These are phyloP conservation scores for Malus hybrid DNA, from an alignment of 331 rosid species.

Conservation along the genomic window DNA sequence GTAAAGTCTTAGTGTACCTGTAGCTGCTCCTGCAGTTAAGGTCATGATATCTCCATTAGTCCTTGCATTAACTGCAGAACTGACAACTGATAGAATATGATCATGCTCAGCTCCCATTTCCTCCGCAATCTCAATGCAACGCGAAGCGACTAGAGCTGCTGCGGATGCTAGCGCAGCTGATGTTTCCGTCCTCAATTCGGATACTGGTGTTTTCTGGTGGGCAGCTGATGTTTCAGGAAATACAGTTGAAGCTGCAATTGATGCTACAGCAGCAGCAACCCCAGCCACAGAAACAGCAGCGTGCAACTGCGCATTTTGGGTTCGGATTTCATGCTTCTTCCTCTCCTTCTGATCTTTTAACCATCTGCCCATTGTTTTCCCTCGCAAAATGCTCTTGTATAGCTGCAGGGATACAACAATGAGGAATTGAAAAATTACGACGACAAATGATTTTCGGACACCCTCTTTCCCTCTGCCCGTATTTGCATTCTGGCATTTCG, in stretches of 20 bases:
- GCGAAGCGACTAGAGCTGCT: constrained; percentile 90
- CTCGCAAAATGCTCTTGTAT: constrained; percentile 67
- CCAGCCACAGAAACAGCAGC: constrained; percentile 94
- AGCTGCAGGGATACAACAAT: constrained; percentile 40
- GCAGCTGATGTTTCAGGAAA: constrained; percentile 39
- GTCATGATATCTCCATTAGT: constrained; percentile 91
- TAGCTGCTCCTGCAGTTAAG: constrained; percentile 94
- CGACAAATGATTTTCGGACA: too few species aligned
- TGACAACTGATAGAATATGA: constrained; percentile 55
- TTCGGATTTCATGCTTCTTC: constrained; percentile 88
- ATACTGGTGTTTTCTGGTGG: constrained; percentile 29
- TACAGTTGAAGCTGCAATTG: constrained; percentile 60
- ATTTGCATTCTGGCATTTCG: too few species aligned
- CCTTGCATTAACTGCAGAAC: constrained; percentile 82
- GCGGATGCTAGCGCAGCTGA: constrained; percentile 81
- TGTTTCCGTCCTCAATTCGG: constrained; percentile 22
- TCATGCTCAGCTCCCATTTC: constrained; percentile 92
- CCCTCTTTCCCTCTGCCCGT: too few species aligned
- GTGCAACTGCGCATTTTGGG: constrained; percentile 84
- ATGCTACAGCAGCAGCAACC: constrained; percentile 90
- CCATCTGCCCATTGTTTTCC: constrained; percentile 78
- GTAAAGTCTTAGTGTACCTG: constrained; percentile 41
- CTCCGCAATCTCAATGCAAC: constrained; percentile 95
- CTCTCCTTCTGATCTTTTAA: constrained; percentile 87
- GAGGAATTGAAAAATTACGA: not conserved